Percentiles rank a stretch among this genome's conserved stretches.
Evolutionary conservation across 192 early-diverging fungal species (phyloP).

Genomic region (Backusella luteola): DNA sequence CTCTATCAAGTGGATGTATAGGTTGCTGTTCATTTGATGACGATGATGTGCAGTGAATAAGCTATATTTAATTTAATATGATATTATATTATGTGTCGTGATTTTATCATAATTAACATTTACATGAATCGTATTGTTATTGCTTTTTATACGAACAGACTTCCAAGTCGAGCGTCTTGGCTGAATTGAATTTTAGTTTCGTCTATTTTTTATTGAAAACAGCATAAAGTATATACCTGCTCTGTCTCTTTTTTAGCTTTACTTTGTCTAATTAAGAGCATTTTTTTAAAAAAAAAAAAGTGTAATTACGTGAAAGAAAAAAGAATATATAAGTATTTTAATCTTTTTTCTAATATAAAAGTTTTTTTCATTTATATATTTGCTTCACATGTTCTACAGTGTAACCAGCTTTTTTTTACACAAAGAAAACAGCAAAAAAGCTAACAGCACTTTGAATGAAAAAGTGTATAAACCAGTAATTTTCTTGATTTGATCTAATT

Average conservation of each 20-base stretch:
- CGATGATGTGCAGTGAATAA: not conserved
- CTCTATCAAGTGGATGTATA: not conserved
- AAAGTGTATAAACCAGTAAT: not conserved
- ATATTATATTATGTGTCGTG: not conserved
- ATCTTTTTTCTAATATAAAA: not conserved
- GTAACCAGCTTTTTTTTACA: not conserved
- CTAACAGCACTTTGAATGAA: not conserved
- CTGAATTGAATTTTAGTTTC: not conserved
- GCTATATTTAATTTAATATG: not conserved
- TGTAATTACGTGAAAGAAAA: not conserved
- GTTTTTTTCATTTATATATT: not conserved
- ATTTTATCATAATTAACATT: not conserved
- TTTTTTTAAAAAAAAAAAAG: not conserved
- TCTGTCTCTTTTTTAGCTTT: not conserved
- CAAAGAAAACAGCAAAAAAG: not conserved
- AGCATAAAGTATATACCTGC: not conserved
- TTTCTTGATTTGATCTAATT: not conserved
- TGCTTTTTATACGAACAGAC: not conserved
- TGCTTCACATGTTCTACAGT: not conserved
- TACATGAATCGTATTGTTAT: not conserved
- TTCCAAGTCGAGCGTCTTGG: not conserved
- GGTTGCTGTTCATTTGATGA: not conserved
- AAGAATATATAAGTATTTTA: not conserved
- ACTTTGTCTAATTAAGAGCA: conserved; percentile 1
- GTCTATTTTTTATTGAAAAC: not conserved